phyloP scores from a whole-genome alignment of 2,329 filamentous ascomycete genomes.

The Zymoseptoria passerinii region DNA sequence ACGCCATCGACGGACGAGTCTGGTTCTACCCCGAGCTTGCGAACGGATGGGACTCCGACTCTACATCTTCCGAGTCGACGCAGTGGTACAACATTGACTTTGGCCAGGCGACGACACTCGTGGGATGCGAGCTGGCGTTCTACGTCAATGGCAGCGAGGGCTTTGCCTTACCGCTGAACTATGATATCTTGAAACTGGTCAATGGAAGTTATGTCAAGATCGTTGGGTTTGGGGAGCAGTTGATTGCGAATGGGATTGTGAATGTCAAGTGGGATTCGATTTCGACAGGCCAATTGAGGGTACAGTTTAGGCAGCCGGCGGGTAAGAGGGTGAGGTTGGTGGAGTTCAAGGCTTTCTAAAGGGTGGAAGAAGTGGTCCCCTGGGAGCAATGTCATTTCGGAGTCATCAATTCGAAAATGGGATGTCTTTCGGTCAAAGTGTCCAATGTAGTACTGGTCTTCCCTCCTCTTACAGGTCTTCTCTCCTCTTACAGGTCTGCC shows the following conservation, averaged over 20 bases:
- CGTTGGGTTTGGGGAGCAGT: slow-evolving; percentile 12
- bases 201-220: slow-evolving; percentile 27
- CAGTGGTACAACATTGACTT: slow-evolving; percentile 35
- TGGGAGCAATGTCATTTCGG: too few relatives aligned
- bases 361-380: not conserved
- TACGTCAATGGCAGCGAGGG: slow-evolving; percentile 24
- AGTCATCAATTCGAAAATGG: too few relatives aligned
- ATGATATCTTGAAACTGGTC: slow-evolving; percentile 25
- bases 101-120: slow-evolving; percentile 22
- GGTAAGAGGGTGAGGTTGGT: slow-evolving; percentile 30
- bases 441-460: too few relatives aligned
- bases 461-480: too few relatives aligned
- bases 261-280: slow-evolving; percentile 25
- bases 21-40: slow-evolving; percentile 35
- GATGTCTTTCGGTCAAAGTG: too few relatives aligned
- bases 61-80: slow-evolving; percentile 20
- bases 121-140: slow-evolving; percentile 33
- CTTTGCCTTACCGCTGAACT: slow-evolving; percentile 27
- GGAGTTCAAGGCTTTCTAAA: slow-evolving; percentile 32
- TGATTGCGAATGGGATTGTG: slow-evolving; percentile 34
- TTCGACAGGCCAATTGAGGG: slow-evolving; percentile 23
- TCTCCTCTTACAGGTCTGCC: too few relatives aligned
- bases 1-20: slow-evolving; percentile 34
- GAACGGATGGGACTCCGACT: slow-evolving; percentile 33
- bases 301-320: slow-evolving; percentile 28